Conservation (phyloP, 345 rosid species). For the Aquilaria yunnanensis region DNA sequence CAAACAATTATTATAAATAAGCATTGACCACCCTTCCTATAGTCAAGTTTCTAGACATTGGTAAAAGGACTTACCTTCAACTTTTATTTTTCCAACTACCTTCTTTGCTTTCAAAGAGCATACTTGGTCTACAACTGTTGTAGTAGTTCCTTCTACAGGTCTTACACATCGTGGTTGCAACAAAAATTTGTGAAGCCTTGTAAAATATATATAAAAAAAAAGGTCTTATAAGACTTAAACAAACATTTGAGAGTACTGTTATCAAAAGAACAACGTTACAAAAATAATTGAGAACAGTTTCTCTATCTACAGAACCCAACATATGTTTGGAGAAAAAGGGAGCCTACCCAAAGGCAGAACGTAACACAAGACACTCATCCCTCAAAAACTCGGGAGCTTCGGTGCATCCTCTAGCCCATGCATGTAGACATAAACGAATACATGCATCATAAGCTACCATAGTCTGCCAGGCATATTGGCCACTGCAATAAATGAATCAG, state of each 20-base stretch:
- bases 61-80: constrained; percentile 53
- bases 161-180: constrained; percentile 74
- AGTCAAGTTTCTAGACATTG: neutral
- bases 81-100: constrained; percentile 70
- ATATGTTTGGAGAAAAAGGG: constrained; percentile 7
- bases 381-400: constrained; percentile 94
- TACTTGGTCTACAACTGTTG: constrained; percentile 37
- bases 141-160: constrained; percentile 36
- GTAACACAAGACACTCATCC: constrained; percentile 82
- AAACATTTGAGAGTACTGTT: neutral
- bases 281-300: neutral
- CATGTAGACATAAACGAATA: constrained; percentile 68
- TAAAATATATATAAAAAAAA: neutral
- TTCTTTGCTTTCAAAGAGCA: constrained; percentile 46
- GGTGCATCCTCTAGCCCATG: constrained; percentile 83
- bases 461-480: constrained; percentile 92
- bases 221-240: neutral
- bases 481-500: constrained; percentile 34
- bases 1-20: neutral
- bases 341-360: constrained; percentile 89
- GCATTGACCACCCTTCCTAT: neutral
- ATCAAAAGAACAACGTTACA: neutral
- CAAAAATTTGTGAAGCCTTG: constrained; percentile 75
- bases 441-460: constrained; percentile 94
- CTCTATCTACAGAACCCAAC: neutral